A percentile compares a stretch with the other conserved stretches of the same genome.
Evolutionary conservation across 2,329 filamentous ascomycete species (phyloP).

Genomic region (Thermoascus crustaceus): DNA sequence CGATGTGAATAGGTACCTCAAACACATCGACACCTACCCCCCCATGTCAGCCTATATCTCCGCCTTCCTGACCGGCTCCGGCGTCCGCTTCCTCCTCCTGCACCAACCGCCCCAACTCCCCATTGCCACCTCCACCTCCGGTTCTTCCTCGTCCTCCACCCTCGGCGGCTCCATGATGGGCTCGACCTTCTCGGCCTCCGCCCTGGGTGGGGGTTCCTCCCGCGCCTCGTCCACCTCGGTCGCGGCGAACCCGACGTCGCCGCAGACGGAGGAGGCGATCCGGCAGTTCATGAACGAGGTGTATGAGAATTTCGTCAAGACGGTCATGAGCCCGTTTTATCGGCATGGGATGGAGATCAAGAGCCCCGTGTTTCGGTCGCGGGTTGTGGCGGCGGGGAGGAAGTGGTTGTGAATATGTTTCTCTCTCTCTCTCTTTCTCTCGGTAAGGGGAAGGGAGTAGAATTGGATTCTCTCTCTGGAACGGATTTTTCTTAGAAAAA

Average conservation of each 20-base stretch:
- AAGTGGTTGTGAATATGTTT: constrained; percentile 59
- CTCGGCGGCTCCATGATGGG: constrained; percentile 15
- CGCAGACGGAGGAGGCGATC: constrained; percentile 91
- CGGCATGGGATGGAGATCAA: constrained; percentile 72
- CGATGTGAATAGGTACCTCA: constrained; percentile 66
- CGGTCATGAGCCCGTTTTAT: constrained; percentile 96
- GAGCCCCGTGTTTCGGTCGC: constrained; percentile 75
- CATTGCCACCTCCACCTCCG: constrained; percentile 32
- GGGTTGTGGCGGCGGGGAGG: constrained; percentile 78
- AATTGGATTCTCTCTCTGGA: too few species aligned
- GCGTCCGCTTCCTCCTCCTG: constrained; percentile 88
- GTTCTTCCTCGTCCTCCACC: constrained; percentile 36
- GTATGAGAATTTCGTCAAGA: constrained; percentile 95
- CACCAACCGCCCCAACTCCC: constrained; percentile 62
- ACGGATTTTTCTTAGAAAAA: too few species aligned
- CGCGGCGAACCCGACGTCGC: constrained; percentile 74
- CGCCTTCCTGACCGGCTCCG: constrained; percentile 86
- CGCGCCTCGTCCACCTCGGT: constrained; percentile 58
- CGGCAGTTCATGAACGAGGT: constrained; percentile 91
- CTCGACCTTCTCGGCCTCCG: constrained; percentile 16
- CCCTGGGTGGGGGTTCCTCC: constrained; percentile 20
- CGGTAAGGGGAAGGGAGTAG: too few species aligned
- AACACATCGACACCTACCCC: constrained; percentile 92
- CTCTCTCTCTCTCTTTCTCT: constrained; percentile 3
- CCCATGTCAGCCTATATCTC: constrained; percentile 77